Conservation (phyloP, 2,329 filamentous ascomycete species). For the Colletotrichum liriopes region DNA sequence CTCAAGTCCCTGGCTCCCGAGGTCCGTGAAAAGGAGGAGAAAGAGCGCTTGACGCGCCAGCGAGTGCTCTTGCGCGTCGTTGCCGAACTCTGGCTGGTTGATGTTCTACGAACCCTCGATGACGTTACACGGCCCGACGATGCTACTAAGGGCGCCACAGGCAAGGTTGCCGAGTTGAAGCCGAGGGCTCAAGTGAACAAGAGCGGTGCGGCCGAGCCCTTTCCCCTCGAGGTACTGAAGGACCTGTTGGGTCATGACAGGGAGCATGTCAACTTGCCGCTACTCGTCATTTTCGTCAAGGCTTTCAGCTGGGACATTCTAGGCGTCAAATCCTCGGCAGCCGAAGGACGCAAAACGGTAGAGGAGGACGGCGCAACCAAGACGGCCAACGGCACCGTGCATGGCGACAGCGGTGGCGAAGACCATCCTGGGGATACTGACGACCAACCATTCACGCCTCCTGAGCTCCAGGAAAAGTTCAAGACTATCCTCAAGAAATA, state of each 20-base stretch:
- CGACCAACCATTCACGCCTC: constrained; percentile 79
- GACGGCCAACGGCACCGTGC: constrained; percentile 46
- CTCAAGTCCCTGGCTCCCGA: constrained; percentile 86
- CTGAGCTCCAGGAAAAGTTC: constrained; percentile 88
- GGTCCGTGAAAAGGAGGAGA: constrained; percentile 93
- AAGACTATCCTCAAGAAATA: constrained; percentile 88
- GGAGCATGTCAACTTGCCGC: constrained; percentile 90
- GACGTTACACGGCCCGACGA: constrained; percentile 76
- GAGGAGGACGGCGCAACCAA: constrained; percentile 84
- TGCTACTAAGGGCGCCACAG: constrained; percentile 71
- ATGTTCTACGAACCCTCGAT: constrained; percentile 85
- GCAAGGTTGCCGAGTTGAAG: constrained; percentile 76
- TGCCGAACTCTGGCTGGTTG: constrained; percentile 96
- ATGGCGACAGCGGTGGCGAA: constrained; percentile 24
- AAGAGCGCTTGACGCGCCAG: constrained; percentile 90
- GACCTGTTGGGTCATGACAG: constrained; percentile 94
- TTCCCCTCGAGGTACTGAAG: constrained; percentile 97
- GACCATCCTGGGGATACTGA: constrained; percentile 56
- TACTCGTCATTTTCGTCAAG: constrained; percentile 96
- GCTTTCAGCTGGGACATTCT: constrained; percentile 96
- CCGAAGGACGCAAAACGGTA: constrained; percentile 86
- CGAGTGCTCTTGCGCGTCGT: constrained; percentile 89
- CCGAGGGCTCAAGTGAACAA: constrained; percentile 71
- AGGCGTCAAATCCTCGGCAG: constrained; percentile 79
- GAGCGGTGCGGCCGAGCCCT: constrained; percentile 84